phyloP scores from a whole-genome alignment of 139 green algal genomes.

The Zygnema cylindricum region DNA sequence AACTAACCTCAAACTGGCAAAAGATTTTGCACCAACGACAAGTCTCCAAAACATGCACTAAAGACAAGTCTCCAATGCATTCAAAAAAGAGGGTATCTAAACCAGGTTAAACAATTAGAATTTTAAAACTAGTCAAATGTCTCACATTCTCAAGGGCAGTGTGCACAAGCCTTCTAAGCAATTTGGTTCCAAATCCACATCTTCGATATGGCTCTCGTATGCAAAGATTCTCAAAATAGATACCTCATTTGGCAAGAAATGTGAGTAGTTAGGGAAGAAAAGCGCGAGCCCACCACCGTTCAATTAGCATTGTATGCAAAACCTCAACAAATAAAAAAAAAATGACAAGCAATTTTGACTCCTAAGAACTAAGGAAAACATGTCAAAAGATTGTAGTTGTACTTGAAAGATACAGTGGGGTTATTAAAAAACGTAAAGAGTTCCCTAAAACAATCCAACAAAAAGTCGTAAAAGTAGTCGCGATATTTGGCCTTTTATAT shows the following conservation, averaged over 20 bases:
- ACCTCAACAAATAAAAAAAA: neutral
- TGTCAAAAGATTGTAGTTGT: neutral
- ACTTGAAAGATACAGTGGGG: neutral
- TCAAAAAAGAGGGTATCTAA: neutral
- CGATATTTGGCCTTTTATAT: too few relatives aligned
- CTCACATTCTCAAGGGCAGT: neutral
- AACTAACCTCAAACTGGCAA: neutral
- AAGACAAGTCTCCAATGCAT: neutral
- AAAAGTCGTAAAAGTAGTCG: too few relatives aligned
- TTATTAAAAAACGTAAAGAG: neutral
- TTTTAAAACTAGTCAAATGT: neutral
- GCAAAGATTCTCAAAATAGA: conserved; percentile 37
- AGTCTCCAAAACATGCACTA: too few relatives aligned
- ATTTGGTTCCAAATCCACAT: conserved; percentile 20
- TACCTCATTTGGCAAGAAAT: conserved; percentile 11
- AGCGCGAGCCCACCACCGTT: conserved; percentile 19
- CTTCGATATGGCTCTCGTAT: conserved; percentile 34
- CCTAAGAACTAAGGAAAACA: neutral
- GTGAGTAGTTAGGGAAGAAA: conserved; percentile 49
- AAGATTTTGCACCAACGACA: neutral
- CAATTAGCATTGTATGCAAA: conserved; percentile 8
- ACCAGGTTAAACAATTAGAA: too few relatives aligned
- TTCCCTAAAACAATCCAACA: too few relatives aligned
- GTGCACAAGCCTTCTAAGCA: conserved; percentile 33
- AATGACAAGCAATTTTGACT: neutral